Evolutionary conservation across 345 rosid genomes (phyloP).

Genomic region (Eucalyptus guilfoylei): DNA sequence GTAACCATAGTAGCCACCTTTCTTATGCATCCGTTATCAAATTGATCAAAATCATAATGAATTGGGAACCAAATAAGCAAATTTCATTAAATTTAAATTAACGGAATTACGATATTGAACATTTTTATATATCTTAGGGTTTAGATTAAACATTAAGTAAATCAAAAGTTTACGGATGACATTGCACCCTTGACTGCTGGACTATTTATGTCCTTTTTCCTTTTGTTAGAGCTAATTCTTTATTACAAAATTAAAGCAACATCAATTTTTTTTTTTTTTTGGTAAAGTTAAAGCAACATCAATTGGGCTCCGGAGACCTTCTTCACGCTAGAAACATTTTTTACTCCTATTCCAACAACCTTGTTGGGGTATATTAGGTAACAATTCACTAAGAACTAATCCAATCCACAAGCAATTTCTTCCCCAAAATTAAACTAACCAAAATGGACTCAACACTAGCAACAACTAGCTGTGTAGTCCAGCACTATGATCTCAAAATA

Average conservation of each 20-base stretch:
- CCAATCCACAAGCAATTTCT: not conserved
- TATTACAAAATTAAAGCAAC: not conserved
- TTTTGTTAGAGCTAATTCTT: not conserved
- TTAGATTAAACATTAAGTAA: too few species aligned
- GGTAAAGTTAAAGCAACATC: not conserved
- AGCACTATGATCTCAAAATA: accelerated
- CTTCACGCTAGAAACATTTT: not conserved
- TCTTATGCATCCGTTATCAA: not conserved
- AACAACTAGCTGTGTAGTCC: not conserved
- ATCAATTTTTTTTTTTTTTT: too few species aligned
- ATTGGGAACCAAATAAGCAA: too few species aligned
- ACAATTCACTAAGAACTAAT: too few species aligned
- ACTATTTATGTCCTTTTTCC: not conserved
- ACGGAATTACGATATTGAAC: accelerated
- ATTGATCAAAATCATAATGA: not conserved
- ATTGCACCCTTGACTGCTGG: not conserved
- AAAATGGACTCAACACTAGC: accelerated
- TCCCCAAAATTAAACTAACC: not conserved
- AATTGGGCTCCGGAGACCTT: not conserved
- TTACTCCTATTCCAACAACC: too few species aligned
- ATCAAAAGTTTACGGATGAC: not conserved
- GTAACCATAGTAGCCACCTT: not conserved
- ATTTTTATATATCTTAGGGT: too few species aligned
- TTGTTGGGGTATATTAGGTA: too few species aligned
- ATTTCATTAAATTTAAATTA: too few species aligned